Percentiles rank a stretch among this genome's conserved stretches.
Evolutionary conservation across 2,329 filamentous ascomycete species (phyloP).

Genomic region (Fusarium bulbicola): DNA sequence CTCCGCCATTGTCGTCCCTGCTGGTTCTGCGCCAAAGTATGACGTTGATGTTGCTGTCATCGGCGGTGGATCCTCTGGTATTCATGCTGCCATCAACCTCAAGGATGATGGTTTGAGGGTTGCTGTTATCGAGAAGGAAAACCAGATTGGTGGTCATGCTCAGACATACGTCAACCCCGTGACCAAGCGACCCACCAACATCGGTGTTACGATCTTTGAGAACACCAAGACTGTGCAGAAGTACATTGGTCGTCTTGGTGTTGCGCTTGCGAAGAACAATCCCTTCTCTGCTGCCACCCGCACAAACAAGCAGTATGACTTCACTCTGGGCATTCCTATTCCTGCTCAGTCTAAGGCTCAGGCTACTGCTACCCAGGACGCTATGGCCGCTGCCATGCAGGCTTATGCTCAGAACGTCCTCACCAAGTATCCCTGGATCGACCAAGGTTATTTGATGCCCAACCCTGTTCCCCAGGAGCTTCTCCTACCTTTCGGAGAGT

Average conservation of each 20-base stretch:
- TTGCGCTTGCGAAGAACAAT: neutral
- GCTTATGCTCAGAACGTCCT: constrained; percentile 21
- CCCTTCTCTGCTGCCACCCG: neutral
- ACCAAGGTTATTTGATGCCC: constrained; percentile 30
- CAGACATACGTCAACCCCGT: constrained; percentile 29
- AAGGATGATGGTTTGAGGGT: constrained; percentile 16
- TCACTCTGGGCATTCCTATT: constrained; percentile 27
- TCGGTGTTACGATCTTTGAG: constrained; percentile 26
- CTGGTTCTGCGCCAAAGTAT: neutral
- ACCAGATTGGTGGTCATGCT: constrained; percentile 33
- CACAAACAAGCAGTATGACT: constrained; percentile 23
- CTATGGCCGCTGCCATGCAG: constrained; percentile 1
- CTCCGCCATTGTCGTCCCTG: neutral
- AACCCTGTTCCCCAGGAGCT: constrained; percentile 30
- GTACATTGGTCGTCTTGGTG: constrained; percentile 23
- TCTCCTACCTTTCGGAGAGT: constrained; percentile 23
- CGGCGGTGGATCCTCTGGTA: constrained; percentile 22
- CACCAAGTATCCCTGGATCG: constrained; percentile 32
- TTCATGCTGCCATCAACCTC: constrained; percentile 21
- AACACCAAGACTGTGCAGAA: constrained; percentile 18
- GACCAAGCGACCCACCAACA: constrained; percentile 15
- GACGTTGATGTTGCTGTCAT: constrained; percentile 26
- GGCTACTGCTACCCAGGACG: neutral
- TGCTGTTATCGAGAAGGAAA: constrained; percentile 27
- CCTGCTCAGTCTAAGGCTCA: neutral